Percentiles rank a stretch among this genome's conserved stretches.
phyloP scores from a whole-genome alignment of 805 yeast species.

The Candida vaughaniae region DNA sequence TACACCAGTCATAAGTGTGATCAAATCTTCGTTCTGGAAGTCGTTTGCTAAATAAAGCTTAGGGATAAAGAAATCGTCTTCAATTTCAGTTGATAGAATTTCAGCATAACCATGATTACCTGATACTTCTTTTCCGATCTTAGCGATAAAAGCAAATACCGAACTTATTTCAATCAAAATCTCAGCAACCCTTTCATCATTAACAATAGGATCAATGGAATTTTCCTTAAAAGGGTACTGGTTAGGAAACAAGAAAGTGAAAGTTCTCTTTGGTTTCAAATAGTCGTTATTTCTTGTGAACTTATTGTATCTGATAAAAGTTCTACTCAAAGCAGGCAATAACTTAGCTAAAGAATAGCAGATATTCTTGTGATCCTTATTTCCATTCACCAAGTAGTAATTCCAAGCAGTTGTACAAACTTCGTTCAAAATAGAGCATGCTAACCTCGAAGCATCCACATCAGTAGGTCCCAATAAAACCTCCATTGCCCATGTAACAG shows the following conservation, averaged over 20 bases:
- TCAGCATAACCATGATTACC: slow-evolving; percentile 42
- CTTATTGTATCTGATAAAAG: slow-evolving; percentile 53
- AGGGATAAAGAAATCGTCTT: slow-evolving; percentile 40
- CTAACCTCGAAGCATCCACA: slow-evolving; percentile 61
- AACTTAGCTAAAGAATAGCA: slow-evolving; percentile 51
- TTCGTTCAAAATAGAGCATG: slow-evolving; percentile 56
- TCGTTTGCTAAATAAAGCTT: slow-evolving; percentile 39
- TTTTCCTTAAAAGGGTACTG: slow-evolving; percentile 60
- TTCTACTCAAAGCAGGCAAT: slow-evolving; percentile 52
- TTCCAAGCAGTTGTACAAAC: slow-evolving; percentile 42
- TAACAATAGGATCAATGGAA: slow-evolving; percentile 72
- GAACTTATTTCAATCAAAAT: slow-evolving; percentile 66
- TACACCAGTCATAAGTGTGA: slow-evolving; percentile 47
- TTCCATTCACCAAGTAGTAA: slow-evolving; percentile 28
- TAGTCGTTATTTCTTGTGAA: slow-evolving; percentile 45
- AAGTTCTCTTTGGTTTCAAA: slow-evolving; percentile 60
- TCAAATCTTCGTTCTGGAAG: slow-evolving; percentile 44
- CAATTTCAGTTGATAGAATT: slow-evolving; percentile 32
- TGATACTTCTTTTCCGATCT: slow-evolving; percentile 44
- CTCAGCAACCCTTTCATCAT: slow-evolving; percentile 69
- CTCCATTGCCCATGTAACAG: slow-evolving; percentile 59
- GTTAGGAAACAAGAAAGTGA: slow-evolving; percentile 68
- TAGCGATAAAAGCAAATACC: slow-evolving; percentile 55
- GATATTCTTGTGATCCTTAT: slow-evolving; percentile 34
- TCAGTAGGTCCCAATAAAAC: slow-evolving; percentile 53